Evolutionary conservation across 257 asterid genomes (phyloP).

Genomic region (Solanum phureja): DNA sequence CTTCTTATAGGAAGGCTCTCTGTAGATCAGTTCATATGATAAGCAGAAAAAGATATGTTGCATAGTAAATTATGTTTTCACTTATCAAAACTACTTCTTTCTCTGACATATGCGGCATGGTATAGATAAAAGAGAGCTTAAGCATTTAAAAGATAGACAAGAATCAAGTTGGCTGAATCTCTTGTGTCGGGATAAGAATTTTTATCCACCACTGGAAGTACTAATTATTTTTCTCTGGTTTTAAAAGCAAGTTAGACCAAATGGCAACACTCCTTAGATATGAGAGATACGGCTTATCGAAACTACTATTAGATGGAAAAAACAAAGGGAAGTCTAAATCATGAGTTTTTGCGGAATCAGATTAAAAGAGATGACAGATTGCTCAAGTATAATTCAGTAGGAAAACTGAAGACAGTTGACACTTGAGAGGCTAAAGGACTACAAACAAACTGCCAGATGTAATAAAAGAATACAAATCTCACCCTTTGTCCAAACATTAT

Average conservation of each 20-base stretch:
- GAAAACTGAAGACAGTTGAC: not conserved
- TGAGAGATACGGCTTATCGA: not conserved
- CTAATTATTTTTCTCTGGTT: not conserved
- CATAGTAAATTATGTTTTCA: not conserved
- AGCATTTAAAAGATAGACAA: not conserved
- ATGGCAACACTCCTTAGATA: not conserved
- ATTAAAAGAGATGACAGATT: not conserved
- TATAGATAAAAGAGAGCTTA: not conserved
- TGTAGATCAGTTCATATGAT: not conserved
- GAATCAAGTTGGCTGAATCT: not conserved
- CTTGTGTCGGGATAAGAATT: not conserved
- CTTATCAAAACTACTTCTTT: not conserved
- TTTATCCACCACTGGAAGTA: not conserved
- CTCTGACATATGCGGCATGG: not conserved
- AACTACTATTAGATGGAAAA: not conserved
- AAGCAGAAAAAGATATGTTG: not conserved
- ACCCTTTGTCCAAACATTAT: constrained; percentile 93
- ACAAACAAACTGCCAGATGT: not conserved
- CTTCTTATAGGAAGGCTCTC: not conserved
- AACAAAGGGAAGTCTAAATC: not conserved
- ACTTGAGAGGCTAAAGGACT: not conserved
- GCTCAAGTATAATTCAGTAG: not conserved
- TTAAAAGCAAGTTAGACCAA: not conserved
- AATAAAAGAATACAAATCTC: constrained; percentile 8
- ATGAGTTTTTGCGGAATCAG: not conserved